Evolutionary conservation across 108 stramenopile species (phyloP).

Genomic region (Cylindrotheca closterium): DNA sequence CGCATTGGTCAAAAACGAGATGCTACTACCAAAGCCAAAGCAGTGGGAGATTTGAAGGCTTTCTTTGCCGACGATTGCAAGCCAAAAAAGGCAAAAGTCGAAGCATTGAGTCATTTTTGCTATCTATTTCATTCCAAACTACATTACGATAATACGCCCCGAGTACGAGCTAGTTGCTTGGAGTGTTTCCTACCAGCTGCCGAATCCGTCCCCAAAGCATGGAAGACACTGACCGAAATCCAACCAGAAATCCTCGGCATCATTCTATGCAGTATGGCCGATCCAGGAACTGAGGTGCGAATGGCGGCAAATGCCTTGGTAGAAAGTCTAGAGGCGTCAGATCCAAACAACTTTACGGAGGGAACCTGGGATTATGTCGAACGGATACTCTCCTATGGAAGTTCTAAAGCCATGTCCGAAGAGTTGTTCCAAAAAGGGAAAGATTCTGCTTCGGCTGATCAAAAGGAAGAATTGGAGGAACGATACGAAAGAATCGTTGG

Average conservation of each 20-base stretch:
- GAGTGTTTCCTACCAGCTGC: conserved; percentile 20
- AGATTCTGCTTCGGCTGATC: conserved; percentile 2
- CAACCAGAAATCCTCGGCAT: conserved; percentile 40
- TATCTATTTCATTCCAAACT: conserved; percentile 48
- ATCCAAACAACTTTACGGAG: neutral
- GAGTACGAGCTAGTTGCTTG: conserved; percentile 40
- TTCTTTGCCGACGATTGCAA: conserved; percentile 19
- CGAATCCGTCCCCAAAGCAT: conserved; percentile 43
- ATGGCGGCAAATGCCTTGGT: conserved; percentile 17
- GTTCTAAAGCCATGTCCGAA: conserved; percentile 36
- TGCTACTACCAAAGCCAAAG: conserved; percentile 66
- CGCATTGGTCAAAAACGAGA: conserved; percentile 78
- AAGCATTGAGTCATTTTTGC: conserved; percentile 43
- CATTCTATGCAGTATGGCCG: conserved; percentile 30
- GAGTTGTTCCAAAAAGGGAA: conserved; percentile 38
- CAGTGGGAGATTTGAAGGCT: conserved; percentile 46
- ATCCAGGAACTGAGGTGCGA: conserved; percentile 40
- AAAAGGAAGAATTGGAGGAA: conserved; percentile 72
- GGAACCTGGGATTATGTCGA: conserved; percentile 37
- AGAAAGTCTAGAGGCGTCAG: neutral
- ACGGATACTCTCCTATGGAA: conserved; percentile 43
- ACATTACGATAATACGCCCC: conserved; percentile 38
- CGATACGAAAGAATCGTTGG: conserved; percentile 68
- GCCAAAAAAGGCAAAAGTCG: conserved; percentile 31
- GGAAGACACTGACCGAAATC: conserved; percentile 5